phyloP scores from a whole-genome alignment of 768 basidiomycete species.

The Calocybe cyanea region DNA sequence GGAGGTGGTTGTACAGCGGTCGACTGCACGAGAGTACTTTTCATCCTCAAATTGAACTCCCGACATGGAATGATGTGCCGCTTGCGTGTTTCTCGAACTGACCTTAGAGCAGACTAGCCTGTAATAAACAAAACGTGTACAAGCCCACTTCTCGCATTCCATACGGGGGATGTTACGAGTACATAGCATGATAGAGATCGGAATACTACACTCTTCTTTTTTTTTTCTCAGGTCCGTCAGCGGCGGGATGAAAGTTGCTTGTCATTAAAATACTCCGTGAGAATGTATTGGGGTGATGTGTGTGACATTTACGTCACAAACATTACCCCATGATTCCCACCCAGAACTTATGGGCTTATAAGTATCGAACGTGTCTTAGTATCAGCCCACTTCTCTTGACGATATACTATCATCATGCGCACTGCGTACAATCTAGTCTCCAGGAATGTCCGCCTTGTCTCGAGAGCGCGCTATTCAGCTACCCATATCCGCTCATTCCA shows the following conservation, averaged over 20 bases:
- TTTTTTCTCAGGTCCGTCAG: too few species aligned
- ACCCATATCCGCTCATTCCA: slow-evolving; percentile 51
- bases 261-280: too few species aligned
- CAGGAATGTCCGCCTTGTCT: slow-evolving; percentile 18
- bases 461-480: slow-evolving; percentile 17
- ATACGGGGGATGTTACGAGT: too few species aligned
- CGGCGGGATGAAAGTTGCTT: too few species aligned
- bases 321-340: slow-evolving; percentile 28
- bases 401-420: slow-evolving; percentile 26
- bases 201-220: too few species aligned
- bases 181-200: too few species aligned
- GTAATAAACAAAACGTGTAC: too few species aligned
- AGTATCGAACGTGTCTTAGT: slow-evolving; percentile 3
- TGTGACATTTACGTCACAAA: slow-evolving; percentile 6
- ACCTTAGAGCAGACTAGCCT: too few species aligned
- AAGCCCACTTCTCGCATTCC: too few species aligned
- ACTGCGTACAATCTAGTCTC: slow-evolving; percentile 24
- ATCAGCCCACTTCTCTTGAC: slow-evolving; percentile 4
- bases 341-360: slow-evolving; percentile 14
- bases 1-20: slow-evolving; percentile 27
- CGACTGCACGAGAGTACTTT: slow-evolving; percentile 44
- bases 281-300: too few species aligned
- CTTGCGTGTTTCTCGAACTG: too few species aligned
- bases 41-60: slow-evolving; percentile 15
- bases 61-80: slow-evolving; percentile 1